These are phyloP conservation scores for Lasiosphaeria miniovina DNA, from an alignment of 495 filamentous ascomycete genomes.

Conservation along the genomic window DNA sequence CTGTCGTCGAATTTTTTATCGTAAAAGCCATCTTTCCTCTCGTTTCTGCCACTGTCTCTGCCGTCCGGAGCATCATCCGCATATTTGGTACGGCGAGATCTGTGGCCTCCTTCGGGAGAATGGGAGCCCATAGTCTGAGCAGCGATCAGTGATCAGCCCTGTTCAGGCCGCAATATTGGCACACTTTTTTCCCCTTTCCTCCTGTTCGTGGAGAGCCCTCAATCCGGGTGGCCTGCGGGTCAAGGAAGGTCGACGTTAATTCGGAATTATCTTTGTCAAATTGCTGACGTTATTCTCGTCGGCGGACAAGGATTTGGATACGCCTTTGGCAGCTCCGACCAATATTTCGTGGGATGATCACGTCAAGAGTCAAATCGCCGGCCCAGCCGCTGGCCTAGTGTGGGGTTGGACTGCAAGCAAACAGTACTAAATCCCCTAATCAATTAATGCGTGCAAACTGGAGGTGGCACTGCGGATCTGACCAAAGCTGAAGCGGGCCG, in stretches of 20 bases:
- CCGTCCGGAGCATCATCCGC: conserved; percentile 8
- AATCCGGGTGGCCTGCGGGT: no score
- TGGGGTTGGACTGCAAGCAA: neutral
- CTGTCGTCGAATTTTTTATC: conserved; percentile 23
- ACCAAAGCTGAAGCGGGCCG: neutral
- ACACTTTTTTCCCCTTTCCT: neutral
- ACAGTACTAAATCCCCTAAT: no score
- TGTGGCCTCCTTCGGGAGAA: conserved; percentile 8
- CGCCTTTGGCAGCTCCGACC: no score
- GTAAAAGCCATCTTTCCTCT: conserved; percentile 9
- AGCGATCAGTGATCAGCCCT: neutral
- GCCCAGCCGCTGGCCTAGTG: neutral
- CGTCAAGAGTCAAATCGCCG: neutral
- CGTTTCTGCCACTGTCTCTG: conserved; percentile 8
- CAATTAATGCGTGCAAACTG: neutral
- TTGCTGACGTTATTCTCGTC: no score
- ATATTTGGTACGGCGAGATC: conserved; percentile 21
- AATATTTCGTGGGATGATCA: no score
- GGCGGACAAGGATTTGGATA: no score
- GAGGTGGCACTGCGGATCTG: neutral
- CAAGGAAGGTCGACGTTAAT: no score
- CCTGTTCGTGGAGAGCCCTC: no score
- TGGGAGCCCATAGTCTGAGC: conserved; percentile 21
- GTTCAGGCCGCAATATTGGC: neutral
- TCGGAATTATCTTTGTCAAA: no score